Evolutionary conservation across 345 rosid genomes (phyloP).

Genomic region (Xanthoceras sorbifolium): DNA sequence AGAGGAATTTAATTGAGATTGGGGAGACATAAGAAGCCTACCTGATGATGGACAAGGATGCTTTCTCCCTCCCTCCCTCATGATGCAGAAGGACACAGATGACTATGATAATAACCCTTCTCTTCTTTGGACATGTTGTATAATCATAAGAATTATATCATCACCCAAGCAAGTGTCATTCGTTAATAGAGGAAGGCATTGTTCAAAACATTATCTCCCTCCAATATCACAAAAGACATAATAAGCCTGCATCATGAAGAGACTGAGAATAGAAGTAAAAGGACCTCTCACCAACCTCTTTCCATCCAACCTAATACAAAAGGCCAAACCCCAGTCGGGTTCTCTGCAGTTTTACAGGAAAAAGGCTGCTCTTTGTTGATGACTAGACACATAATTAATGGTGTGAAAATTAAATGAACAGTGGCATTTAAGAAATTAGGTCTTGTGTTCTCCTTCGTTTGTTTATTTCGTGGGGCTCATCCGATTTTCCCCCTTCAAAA

Average conservation of each 20-base stretch:
- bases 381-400: slow-evolving; percentile 37
- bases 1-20: background rate
- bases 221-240: slow-evolving; percentile 18
- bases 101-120: no score
- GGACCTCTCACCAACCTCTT: slow-evolving; percentile 23
- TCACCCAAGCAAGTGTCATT: background rate
- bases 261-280: slow-evolving; percentile 22
- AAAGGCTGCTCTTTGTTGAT: slow-evolving; percentile 40
- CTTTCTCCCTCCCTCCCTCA: background rate
- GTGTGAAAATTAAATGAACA: slow-evolving; percentile 35
- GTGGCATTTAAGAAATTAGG: slow-evolving; percentile 40
- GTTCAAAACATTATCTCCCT: background rate
- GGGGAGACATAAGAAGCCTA: slow-evolving; percentile 14
- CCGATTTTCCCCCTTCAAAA: slow-evolving; percentile 39
- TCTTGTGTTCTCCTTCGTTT: slow-evolving; percentile 38
- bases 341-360: slow-evolving; percentile 22
- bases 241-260: slow-evolving; percentile 19
- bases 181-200: background rate
- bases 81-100: background rate
- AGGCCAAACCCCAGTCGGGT: slow-evolving; percentile 36
- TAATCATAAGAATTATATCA: no score
- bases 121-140: background rate
- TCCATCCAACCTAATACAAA: slow-evolving; percentile 26
- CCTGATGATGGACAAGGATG: slow-evolving; percentile 1
- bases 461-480: slow-evolving; percentile 44